Evolutionary conservation across 768 basidiomycete genomes (phyloP), one percentile per base, ranked within the genome.

Genomic region (Russula ochroleuca): DNA sequence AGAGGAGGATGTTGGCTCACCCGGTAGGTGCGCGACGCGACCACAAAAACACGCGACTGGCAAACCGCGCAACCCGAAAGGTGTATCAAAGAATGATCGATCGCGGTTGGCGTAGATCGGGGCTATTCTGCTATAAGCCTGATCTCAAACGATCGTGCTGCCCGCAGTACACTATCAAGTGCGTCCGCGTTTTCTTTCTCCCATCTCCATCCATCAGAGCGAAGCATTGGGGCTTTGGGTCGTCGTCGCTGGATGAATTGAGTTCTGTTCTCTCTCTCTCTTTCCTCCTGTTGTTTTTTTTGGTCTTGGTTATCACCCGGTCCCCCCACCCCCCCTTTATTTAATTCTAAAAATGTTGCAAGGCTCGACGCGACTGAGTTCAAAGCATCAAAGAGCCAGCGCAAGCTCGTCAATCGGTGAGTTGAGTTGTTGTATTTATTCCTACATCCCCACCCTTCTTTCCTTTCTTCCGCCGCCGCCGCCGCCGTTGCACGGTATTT

Each of bases 81-180:
- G 80, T 79, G 21, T 93, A 93, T 73, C 90, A 92, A 70, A 77
- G 74, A 68, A 90, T 93, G 89, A 86, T 92, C 67, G 86, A 92
- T 74, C 80, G 86, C 21, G 90, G 91, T 28, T 94, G 91, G 91
- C 82, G 92, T 59, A 82, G 92, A 64, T 90, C 89, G 60, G 90
- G 90, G 75, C 78, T 77, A 33, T 94, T 86, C 75, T 86, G 92
- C 70, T 98, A 98, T 74, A 92, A 91, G 66, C 94, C 94, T 5
- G 86, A 95, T 73, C 78, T 95, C 74, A 81, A 78, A 66, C 72
- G 75, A 6, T 88, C 93, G 11, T 98, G 96, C 72, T 98, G 96
- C 72, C 92, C 95, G 0, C 90, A 94, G 68, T 96, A 97, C 72
- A 93, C 96, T 3, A 98, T 98, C 73, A 91, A 84, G 93, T 90